phyloP scores from a whole-genome alignment of 208 protist species.

The Leishmania tarentolae region DNA sequence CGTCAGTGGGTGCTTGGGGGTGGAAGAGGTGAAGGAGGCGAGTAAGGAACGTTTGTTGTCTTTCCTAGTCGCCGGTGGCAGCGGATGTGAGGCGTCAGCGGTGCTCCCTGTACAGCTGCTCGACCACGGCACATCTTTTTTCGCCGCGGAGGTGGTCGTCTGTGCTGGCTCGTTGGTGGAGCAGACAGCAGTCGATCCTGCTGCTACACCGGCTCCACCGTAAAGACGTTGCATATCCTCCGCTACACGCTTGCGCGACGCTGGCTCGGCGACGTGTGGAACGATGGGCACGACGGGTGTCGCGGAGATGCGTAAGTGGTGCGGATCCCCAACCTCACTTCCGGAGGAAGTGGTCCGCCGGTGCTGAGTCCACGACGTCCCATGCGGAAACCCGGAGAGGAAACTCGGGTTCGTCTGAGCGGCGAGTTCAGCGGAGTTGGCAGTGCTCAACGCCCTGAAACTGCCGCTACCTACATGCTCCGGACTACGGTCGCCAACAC shows the following conservation, averaged over 20 bases:
- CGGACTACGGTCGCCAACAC: background rate
- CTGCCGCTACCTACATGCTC: background rate
- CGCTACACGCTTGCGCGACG: conserved; percentile 29
- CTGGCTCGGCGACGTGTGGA: conserved; percentile 37
- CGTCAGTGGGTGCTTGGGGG: conserved; percentile 24
- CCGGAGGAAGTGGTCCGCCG: background rate
- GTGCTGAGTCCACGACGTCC: background rate
- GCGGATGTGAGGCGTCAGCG: background rate
- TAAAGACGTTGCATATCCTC: conserved; percentile 37
- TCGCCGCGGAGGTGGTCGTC: background rate
- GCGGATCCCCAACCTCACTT: background rate
- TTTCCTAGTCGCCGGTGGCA: conserved; percentile 17
- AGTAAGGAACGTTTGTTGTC: conserved; percentile 3
- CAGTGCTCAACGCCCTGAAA: background rate
- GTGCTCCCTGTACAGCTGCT: background rate
- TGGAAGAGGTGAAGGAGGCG: conserved; percentile 2
- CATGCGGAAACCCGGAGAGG: background rate
- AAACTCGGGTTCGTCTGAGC: background rate
- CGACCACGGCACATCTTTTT: background rate
- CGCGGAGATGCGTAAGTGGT: conserved; percentile 27
- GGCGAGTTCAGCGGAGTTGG: background rate
- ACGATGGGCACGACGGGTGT: conserved; percentile 67
- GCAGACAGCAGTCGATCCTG: background rate
- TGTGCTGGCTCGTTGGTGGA: background rate
- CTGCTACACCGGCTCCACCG: conserved; percentile 4